Conservation (phyloP, 2,329 filamentous ascomycete species). For the Fusarium palustre region DNA sequence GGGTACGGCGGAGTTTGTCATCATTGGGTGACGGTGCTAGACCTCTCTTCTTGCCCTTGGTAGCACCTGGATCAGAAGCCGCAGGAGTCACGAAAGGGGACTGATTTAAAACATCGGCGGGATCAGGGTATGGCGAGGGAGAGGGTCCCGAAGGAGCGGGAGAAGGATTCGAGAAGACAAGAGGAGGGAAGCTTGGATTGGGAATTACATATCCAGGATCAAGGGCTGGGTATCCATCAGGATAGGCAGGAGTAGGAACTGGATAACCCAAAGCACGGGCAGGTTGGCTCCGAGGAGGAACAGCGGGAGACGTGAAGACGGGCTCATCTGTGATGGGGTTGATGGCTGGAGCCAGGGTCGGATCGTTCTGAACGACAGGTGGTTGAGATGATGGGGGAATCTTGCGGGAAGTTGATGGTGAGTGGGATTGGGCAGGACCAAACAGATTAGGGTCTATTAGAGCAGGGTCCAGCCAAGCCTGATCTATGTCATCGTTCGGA, state of each 20-base stretch:
- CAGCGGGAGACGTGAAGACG: neutral
- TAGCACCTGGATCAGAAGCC: neutral
- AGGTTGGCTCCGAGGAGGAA: neutral
- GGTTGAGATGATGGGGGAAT: neutral
- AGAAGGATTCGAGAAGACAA: neutral
- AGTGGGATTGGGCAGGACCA: neutral
- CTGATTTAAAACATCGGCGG: neutral
- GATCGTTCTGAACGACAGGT: neutral
- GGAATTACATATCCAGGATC: neutral
- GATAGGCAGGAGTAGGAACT: neutral
- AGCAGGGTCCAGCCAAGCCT: neutral
- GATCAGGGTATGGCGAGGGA: neutral
- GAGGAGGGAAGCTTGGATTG: neutral
- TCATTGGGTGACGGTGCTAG: neutral
- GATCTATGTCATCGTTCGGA: neutral
- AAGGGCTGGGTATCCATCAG: neutral
- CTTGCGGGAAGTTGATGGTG: neutral
- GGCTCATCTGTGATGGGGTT: neutral
- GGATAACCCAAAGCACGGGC: neutral
- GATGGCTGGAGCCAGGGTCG: neutral
- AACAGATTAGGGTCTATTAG: neutral
- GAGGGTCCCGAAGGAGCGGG: neutral
- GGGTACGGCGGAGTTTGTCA: neutral
- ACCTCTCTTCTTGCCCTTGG: conserved; percentile 3
- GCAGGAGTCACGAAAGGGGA: neutral